Percentiles rank a stretch among this genome's conserved stretches.
Evolutionary conservation across 1,139 yeast species (phyloP).

Genomic region (Candida tetrigidarum): DNA sequence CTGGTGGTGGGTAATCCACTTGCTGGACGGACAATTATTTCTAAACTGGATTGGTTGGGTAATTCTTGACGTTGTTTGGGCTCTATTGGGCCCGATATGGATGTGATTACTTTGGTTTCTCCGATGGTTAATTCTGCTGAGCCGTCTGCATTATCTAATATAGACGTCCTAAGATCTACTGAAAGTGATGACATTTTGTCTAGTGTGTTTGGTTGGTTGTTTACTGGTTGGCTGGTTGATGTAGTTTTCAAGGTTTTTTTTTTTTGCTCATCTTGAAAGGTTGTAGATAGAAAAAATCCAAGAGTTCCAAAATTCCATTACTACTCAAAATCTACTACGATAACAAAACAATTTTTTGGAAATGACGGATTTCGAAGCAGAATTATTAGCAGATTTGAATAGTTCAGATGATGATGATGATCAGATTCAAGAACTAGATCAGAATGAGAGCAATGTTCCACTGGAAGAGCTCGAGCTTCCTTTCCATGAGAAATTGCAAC

Average conservation of each 20-base stretch:
- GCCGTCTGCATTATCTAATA: conserved; percentile 73
- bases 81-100: conserved; percentile 93
- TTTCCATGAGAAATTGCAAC: conserved; percentile 19
- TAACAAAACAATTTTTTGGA: no score
- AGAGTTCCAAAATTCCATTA: no score
- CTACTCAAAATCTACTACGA: no score
- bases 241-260: conserved; percentile 6
- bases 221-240: no score
- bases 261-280: conserved; percentile 3
- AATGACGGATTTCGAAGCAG: conserved; percentile 35
- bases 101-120: conserved; percentile 57
- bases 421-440: conserved; percentile 13
- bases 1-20: conserved; percentile 76
- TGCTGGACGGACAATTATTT: conserved; percentile 80
- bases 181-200: conserved; percentile 5
- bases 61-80: conserved; percentile 83
- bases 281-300: not conserved
- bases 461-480: conserved; percentile 9
- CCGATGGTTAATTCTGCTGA: conserved; percentile 57
- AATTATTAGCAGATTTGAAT: conserved; percentile 38
- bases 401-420: conserved; percentile 24
- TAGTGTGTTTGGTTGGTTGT: conserved; percentile 1
- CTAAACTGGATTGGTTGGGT: conserved; percentile 79
- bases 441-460: conserved; percentile 8
- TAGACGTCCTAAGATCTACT: conserved; percentile 28